Base-by-base conservation (phyloP, 768 basidiomycete genomes). In the Pulveroboletus ravenelii region DNA sequence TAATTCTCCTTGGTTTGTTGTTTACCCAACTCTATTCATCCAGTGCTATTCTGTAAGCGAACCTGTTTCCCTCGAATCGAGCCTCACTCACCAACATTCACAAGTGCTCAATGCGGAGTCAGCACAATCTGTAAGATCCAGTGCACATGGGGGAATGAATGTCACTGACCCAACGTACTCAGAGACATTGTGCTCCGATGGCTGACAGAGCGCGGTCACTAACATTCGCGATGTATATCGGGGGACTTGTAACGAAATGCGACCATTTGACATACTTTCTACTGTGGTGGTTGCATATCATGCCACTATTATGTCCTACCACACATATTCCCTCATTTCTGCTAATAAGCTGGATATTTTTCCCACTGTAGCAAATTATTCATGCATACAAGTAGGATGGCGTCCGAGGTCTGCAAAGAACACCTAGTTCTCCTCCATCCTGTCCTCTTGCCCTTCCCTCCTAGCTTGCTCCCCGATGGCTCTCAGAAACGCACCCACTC, bases 71-170 rank as follows among this genome's bases (percentile, higher is more conserved):
- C n/a, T 45, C 30, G 32, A 32, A 40, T 41, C 44, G 9, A 7
- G 30, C 32, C 5, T 40, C 14, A 20, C 53, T 50, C 38, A 54
- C 23, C 30, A 34, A 32, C 20, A 13, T 42, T 20, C 41, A 42
- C 1, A 59, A 96, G 93, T 95, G 93, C 66, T 96, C 92, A 3
- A 94, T 95, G 87, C 94, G 93, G 70, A 93, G 85, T 62, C 88
- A 90, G 67, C 92, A 96, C 67, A 96, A 96, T 64, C 72, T 96
- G 86, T 89, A 58, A 48, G 87, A 66, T 31, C 25, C 9, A 17
- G 3, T 10, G 7, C 9, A 43, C 10, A 18, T 3, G 5, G 3
- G 25, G 30, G 35, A 25, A 4, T 17, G 2, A 12, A 15, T 15
- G 18, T 45, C 44, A 41, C 39, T 55, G 30, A 56, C 14, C 5